Evolutionary conservation across 2,329 filamentous ascomycete genomes (phyloP).

Genomic region (Cadophora luteo-olivacea): DNA sequence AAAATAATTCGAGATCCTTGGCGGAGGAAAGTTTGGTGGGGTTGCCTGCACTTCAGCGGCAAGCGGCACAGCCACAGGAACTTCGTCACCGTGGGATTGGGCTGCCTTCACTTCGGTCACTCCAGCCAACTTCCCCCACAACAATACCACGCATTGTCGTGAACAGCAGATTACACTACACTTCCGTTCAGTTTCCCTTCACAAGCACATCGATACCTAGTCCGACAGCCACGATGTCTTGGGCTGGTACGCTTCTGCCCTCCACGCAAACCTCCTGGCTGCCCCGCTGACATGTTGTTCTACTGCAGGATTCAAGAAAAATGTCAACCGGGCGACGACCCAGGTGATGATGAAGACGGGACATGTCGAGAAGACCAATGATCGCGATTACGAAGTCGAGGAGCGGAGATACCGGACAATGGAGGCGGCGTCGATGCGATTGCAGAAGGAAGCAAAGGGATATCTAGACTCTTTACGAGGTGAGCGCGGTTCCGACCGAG

Average conservation of each 20-base stretch:
- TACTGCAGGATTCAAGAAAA: constrained; percentile 83
- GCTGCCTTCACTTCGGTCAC: not conserved
- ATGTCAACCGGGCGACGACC: constrained; percentile 98
- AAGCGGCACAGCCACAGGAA: constrained; percentile 20
- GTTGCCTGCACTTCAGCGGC: not conserved
- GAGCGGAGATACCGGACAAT: constrained; percentile 97
- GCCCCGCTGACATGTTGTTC: constrained; percentile 36
- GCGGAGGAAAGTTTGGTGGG: constrained; percentile 22
- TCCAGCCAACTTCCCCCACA: constrained; percentile 9
- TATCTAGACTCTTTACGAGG: constrained; percentile 95
- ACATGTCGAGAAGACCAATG: constrained; percentile 97
- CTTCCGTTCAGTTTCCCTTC: not conserved
- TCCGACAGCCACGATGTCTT: constrained; percentile 50
- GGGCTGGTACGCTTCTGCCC: constrained; percentile 50
- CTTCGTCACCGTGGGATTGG: constrained; percentile 8
- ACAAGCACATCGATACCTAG: not conserved
- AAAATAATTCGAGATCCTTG: constrained; percentile 18
- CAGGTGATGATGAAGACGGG: constrained; percentile 99
- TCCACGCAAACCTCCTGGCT: not conserved
- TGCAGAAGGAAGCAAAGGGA: constrained; percentile 98
- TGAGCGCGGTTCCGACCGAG: constrained; percentile 46
- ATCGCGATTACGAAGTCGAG: constrained; percentile 98
- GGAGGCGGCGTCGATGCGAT: constrained; percentile 88
- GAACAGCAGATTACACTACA: constrained; percentile 13
- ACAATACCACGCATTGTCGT: not conserved